Evolutionary conservation across 129 eudicot genomes (phyloP).

Genomic region (Silybum marianum): DNA sequence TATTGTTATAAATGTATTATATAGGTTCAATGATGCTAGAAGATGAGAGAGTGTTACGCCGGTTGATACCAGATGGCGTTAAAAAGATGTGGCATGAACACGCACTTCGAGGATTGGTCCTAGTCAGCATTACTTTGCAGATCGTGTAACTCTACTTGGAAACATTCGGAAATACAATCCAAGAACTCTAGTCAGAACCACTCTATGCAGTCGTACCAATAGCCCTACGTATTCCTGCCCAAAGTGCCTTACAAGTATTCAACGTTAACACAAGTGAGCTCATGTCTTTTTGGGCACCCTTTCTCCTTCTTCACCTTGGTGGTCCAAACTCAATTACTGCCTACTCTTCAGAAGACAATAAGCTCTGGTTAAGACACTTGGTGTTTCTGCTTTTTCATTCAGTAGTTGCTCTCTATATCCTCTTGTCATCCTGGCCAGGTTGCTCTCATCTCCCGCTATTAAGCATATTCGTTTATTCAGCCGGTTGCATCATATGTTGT

Average conservation of each 20-base stretch:
- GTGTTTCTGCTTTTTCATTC: too few species aligned
- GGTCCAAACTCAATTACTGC: too few species aligned
- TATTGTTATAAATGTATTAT: background rate
- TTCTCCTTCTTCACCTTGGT: too few species aligned
- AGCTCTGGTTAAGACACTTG: too few species aligned
- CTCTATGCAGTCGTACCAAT: constrained; percentile 42
- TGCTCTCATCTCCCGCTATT: constrained; percentile 27
- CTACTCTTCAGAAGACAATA: too few species aligned
- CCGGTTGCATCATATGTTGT: constrained; percentile 44
- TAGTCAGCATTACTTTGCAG: constrained; percentile 44
- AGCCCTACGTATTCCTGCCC: constrained; percentile 46
- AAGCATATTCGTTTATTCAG: constrained; percentile 27
- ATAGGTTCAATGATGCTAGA: constrained; percentile 29
- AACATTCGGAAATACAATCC: constrained; percentile 40
- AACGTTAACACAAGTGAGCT: constrained; percentile 28
- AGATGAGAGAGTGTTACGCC: constrained; percentile 8
- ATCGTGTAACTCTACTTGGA: constrained; percentile 35
- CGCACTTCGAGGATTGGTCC: constrained; percentile 40
- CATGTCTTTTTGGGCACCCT: constrained; percentile 66
- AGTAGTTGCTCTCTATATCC: background rate
- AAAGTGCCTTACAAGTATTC: constrained; percentile 33
- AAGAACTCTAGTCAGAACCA: constrained; percentile 37
- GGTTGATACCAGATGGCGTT: constrained; percentile 24
- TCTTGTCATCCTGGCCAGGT: constrained; percentile 43
- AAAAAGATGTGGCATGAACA: constrained; percentile 39